Base-by-base conservation (phyloP, 1,139 yeast genomes). In the Suhomyces panamericanus region DNA sequence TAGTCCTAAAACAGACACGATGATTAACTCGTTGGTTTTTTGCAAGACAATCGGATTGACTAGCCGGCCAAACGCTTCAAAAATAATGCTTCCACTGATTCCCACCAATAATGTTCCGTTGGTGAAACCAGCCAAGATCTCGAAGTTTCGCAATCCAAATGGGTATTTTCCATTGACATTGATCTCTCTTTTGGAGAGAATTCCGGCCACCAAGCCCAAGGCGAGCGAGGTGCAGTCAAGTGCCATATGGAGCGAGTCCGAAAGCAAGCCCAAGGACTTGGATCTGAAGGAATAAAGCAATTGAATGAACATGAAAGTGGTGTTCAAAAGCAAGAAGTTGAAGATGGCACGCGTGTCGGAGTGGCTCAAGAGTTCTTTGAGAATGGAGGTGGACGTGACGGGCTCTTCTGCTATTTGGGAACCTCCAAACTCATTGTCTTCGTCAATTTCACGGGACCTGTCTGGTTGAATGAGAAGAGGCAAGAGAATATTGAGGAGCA, bases 231-330 rank as follows among this genome's bases (percentile, higher is more conserved):
- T 76, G 62, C 99, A 93, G 64, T 93, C 99, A 46, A 93, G 73
- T 3, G 96, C 88, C 99, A 93, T 93, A 64, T 93, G 99, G 42
- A 93, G 74, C 4, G 96, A 89, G 59, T 95, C 99, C 7, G 96
- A 89, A 39, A 95, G 68, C 24, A 95, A 72, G 8, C 99, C 98
- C 33, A 95, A 70, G 0, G 98, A 91, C 59, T 88, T 91, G 0
- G 98, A 90, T 51, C 96, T 75, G 65, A 95, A 86, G 1, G 98
- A 91, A 61, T 95, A 95, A 13, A 91, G 69, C 52, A 93, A 75
- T 66, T 95, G 99, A 36, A 95, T 84, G 58, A 95, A 80, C 99
- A 95, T 95, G 66, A 93, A 95, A 2, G 93, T 79, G 17, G 95
- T 81, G 66, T 95, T 95, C 48, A 95, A 74, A 48, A 93, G 64